These are phyloP conservation scores for Phaeoacremonium minimum DNA, from an alignment of 2,329 filamentous ascomycete genomes.

Conservation along the genomic window DNA sequence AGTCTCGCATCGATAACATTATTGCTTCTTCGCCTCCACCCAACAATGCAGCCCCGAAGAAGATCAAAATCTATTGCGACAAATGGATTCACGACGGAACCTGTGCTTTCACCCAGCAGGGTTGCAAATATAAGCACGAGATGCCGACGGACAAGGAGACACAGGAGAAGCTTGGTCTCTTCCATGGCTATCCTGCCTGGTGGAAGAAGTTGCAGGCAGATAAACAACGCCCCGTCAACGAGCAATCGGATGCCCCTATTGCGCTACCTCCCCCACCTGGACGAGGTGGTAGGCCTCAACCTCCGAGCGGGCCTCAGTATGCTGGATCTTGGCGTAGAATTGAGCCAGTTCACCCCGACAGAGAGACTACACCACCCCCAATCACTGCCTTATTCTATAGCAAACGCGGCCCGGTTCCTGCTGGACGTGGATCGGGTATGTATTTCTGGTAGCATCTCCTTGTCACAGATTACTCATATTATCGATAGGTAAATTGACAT, in stretches of 20 bases:
- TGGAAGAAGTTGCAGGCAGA: slow-evolving; percentile 53
- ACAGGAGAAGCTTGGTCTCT: slow-evolving; percentile 67
- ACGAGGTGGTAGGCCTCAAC: no score
- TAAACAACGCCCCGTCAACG: slow-evolving; percentile 14
- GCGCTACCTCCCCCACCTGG: no score
- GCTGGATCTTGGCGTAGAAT: no score
- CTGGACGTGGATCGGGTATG: no score
- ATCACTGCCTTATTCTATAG: no score
- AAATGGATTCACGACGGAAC: slow-evolving; percentile 86
- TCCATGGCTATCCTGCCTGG: slow-evolving; percentile 58
- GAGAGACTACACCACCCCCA: no score
- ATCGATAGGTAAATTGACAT: slow-evolving; percentile 1
- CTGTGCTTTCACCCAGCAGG: slow-evolving; percentile 80
- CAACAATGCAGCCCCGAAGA: slow-evolving; percentile 28
- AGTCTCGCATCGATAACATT: slow-evolving; percentile 33
- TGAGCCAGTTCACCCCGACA: no score
- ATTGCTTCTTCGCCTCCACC: slow-evolving; percentile 16
- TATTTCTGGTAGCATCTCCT: no score
- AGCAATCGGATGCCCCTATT: no score
- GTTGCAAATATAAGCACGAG: slow-evolving; percentile 86
- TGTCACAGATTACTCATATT: background rate
- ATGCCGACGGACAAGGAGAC: slow-evolving; percentile 70
- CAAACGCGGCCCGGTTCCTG: no score
- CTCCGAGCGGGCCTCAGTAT: no score
- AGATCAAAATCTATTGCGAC: slow-evolving; percentile 73